phyloP scores from a whole-genome alignment of 2,329 filamentous ascomycete species.

The Penicillium sp. region DNA sequence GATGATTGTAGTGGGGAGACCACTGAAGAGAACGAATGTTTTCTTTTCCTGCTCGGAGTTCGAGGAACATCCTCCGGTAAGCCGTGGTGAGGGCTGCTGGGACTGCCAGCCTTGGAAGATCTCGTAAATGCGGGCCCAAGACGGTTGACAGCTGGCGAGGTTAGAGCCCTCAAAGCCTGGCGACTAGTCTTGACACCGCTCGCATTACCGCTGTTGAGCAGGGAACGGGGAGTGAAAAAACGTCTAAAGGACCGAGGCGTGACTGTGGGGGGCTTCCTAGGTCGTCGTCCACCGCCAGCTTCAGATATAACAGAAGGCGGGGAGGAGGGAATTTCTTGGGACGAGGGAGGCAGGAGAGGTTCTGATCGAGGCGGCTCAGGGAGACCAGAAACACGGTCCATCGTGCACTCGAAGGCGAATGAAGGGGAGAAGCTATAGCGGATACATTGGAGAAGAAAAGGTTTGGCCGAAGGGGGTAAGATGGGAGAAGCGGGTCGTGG shows the following conservation, averaged over 20 bases:
- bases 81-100: constrained; percentile 26
- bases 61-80: constrained; percentile 29
- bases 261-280: constrained; percentile 47
- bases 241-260: constrained; percentile 52
- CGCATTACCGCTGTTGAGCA: constrained; percentile 35
- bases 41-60: constrained; percentile 47
- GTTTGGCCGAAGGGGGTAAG: constrained; percentile 23
- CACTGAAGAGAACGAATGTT: constrained; percentile 45
- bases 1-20: constrained; percentile 52
- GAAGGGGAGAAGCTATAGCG: constrained; percentile 17
- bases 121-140: constrained; percentile 43
- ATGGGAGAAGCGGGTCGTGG: constrained; percentile 25
- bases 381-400: constrained; percentile 32
- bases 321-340: constrained; percentile 41
- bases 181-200: constrained; percentile 41
- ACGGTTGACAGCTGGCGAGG: constrained; percentile 43
- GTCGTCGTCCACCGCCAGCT: constrained; percentile 36
- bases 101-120: constrained; percentile 32
- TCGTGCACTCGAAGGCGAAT: constrained; percentile 27
- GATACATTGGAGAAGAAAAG: constrained; percentile 16
- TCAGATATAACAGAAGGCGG: constrained; percentile 43
- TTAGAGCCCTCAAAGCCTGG: constrained; percentile 46
- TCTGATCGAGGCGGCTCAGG: constrained; percentile 36
- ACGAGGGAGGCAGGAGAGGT: constrained; percentile 30
- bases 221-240: constrained; percentile 51